Percentiles rank a stretch among this genome's conserved stretches.
These are phyloP conservation scores for Symbiodinium natans DNA, from an alignment of 73 alveolate species.

Conservation along the genomic window DNA sequence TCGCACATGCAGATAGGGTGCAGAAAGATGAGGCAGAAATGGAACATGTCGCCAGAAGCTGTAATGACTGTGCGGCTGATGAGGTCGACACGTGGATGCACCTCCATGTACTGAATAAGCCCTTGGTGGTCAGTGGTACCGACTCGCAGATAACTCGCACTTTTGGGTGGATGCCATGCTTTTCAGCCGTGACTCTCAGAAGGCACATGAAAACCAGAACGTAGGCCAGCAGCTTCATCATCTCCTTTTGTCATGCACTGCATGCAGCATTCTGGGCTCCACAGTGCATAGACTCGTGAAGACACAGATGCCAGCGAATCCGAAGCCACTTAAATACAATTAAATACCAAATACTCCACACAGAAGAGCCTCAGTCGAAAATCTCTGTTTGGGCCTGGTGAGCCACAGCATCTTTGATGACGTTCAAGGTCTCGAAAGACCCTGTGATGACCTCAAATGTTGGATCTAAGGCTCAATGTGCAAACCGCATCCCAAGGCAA, in stretches of 20 bases:
- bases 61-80: slow-evolving; percentile 61
- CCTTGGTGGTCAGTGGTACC: slow-evolving; percentile 29
- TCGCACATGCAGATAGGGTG: too few relatives aligned
- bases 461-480: background rate
- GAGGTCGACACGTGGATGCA: slow-evolving; percentile 72
- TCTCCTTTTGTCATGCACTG: background rate
- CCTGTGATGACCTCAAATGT: slow-evolving; percentile 5
- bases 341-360: too few relatives aligned
- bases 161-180: too few relatives aligned
- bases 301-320: too few relatives aligned
- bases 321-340: too few relatives aligned
- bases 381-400: too few relatives aligned
- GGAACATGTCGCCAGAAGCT: slow-evolving; percentile 88
- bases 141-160: too few relatives aligned
- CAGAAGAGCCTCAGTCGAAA: too few relatives aligned
- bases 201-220: slow-evolving; percentile 82
- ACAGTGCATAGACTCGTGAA: too few relatives aligned
- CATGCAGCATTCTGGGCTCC: too few relatives aligned
- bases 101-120: slow-evolving; percentile 86
- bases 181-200: background rate
- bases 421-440: slow-evolving; percentile 40
- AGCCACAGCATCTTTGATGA: slow-evolving; percentile 46
- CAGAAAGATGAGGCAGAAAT: slow-evolving; percentile 61
- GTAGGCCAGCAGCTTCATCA: slow-evolving; percentile 53
- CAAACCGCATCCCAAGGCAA: too few relatives aligned